Evolutionary conservation across 768 basidiomycete genomes (phyloP), one percentile per base, ranked within the genome.

Genomic region (Lentinula sp.): DNA sequence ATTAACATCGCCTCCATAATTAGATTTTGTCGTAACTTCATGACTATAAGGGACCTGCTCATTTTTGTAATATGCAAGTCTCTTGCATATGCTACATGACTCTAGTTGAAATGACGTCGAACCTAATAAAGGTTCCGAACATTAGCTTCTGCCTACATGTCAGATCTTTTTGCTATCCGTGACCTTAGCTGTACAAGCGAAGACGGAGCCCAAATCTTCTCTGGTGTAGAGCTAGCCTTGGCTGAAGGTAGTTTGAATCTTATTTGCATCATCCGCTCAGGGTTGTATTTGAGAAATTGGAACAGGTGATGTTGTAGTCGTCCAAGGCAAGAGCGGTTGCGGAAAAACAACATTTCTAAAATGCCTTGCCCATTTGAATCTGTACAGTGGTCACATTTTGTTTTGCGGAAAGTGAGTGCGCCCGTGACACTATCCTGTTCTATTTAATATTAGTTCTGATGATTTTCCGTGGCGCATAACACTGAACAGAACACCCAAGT

Each of bases 271-370:
- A 32, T 39, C 10, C 37, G 20, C 9, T 35, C n/a, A 18, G 15
- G 2, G 48, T 18, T 32, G 36, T 45, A 28, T 28, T 3, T 15
- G 20, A 13, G n/a, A 6, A 13, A 20, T 7, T 42, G 12, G 48
- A 39, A 48, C 60, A 79, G 78, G 90, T 8, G 92, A 95, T 66
- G 78, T 95, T 35, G 63, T 94, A 43, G 77, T 93, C 15, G 67
- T 95, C n/a, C 87, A 85, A 62, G 94, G 93, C 9, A 84, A 82
- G 66, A 90, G 87, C 63, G 94, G 94, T 8, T 82, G 82, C 18
- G 94, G 93, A 55, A 90, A 89, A 70, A 85, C 87, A 1, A 93
- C 93, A 0, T 73, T 96, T 56, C 71, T 95, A 49, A 95, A 94
- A 72, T 93, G 90, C 67, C 78, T 95, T 23, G 85, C 92, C 33